Conservation (phyloP, 2,329 filamentous ascomycete genomes). For the Botryotinia calthae region DNA sequence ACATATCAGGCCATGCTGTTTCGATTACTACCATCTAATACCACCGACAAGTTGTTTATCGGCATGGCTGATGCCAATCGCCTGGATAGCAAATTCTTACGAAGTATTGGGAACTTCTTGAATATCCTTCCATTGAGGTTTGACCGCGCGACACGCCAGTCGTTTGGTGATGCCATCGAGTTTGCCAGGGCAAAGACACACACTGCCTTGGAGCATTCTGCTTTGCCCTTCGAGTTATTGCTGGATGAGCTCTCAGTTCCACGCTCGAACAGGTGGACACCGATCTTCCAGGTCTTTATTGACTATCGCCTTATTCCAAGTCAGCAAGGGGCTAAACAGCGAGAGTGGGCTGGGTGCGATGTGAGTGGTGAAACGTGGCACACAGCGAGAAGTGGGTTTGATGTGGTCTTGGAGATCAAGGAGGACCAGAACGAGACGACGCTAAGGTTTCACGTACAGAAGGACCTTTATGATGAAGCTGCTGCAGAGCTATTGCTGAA, state of each 20-base stretch:
- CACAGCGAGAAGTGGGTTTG: no score
- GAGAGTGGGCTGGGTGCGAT: neutral
- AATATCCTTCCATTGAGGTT: conserved; percentile 30
- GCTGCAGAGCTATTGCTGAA: no score
- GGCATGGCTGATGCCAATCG: conserved; percentile 48
- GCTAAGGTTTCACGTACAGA: no score
- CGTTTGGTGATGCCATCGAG: conserved; percentile 30
- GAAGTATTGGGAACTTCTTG: conserved; percentile 25
- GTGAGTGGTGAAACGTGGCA: no score
- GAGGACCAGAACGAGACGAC: no score
- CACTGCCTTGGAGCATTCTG: conserved; percentile 43
- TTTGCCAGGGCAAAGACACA: conserved; percentile 36
- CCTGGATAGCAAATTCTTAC: conserved; percentile 34
- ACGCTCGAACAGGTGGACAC: conserved; percentile 38
- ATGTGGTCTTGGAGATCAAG: no score
- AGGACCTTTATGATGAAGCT: no score
- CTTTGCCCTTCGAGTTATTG: conserved; percentile 50
- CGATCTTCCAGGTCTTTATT: conserved; percentile 40
- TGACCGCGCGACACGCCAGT: conserved; percentile 5
- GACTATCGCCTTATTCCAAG: conserved; percentile 42
- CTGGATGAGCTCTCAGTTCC: conserved; percentile 45
- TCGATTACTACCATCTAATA: conserved; percentile 36
- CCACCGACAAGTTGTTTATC: conserved; percentile 43
- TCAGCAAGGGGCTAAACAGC: conserved; percentile 33
- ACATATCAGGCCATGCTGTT: conserved; percentile 42